Base-by-base conservation (phyloP, 306 rosid genomes). In the Citrullus colocynthis region DNA sequence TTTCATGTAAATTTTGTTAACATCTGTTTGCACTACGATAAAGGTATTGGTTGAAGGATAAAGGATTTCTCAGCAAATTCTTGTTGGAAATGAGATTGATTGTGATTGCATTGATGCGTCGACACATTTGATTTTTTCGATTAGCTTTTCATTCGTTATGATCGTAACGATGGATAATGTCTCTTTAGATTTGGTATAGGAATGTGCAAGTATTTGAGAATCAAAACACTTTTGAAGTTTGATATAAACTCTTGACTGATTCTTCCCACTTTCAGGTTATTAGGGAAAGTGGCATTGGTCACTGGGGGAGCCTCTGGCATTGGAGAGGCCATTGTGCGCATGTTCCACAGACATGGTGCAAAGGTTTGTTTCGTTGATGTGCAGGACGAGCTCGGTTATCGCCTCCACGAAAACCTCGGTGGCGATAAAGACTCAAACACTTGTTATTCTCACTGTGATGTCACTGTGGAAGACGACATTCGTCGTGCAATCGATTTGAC, bases 281-380 rank as follows among this genome's bases (percentile, higher is more conserved):
- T 77, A 71, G 96, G 95, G 74, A 94, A 91, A 83, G 97, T 94
- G 82, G 96, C 98, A 77, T 64, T 94, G 82, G 90, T 94, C 20
- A 91, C 98, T 0, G 97, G 98, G 6, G 97, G 98, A 54, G 98
- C 98, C 63, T 69, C 86, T 24, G 98, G 98, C 52, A 91, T 94
- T 65, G 98, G 98, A 55, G 96, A 90, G 83, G 87, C 93, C 88
- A 89, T 94, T 24, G 88, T 82, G 9, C 91, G 89, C 18, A 83
- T 91, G 39, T 89, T 94, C 83, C 89, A 85, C 41, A 62, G 11
- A 30, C 96, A 94, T 15, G 98, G 97, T 57, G 97, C 98, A 44
- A 91, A 91, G 85, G 83, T 94, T 15, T 91, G 97, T 72, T 62
- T 91, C 32, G 96, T 83, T 18, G 98, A 94, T 59, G 49, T 91